Evolutionary conservation across 1,284 basidiomycete genomes (phyloP).

Genomic region (Wolfiporia cocos): DNA sequence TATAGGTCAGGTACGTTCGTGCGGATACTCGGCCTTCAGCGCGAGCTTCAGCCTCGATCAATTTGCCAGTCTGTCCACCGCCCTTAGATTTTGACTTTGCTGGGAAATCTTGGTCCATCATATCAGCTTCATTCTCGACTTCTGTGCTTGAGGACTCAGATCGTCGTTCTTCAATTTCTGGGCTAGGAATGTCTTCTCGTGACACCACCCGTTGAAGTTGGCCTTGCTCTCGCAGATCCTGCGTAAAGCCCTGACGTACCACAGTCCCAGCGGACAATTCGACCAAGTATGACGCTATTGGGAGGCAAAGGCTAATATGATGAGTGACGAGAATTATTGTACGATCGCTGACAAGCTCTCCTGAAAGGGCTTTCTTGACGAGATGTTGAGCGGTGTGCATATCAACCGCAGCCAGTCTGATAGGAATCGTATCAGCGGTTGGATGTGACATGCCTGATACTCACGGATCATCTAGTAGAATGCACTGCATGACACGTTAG

Average conservation of each 20-base stretch:
- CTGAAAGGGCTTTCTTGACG: slow-evolving; percentile 56
- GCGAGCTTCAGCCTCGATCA: slow-evolving; percentile 57
- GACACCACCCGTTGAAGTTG: slow-evolving; percentile 46
- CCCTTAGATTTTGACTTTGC: slow-evolving; percentile 11
- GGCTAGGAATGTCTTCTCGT: slow-evolving; percentile 34
- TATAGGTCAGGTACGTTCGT: slow-evolving; percentile 54
- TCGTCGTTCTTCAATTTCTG: slow-evolving; percentile 15
- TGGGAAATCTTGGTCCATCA: slow-evolving; percentile 8
- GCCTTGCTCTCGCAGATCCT: slow-evolving; percentile 47
- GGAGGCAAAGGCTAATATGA: slow-evolving; percentile 70
- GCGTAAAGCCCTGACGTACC: slow-evolving; percentile 49
- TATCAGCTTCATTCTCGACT: slow-evolving; percentile 37
- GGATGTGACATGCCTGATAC: slow-evolving; percentile 18
- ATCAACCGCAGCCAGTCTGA: slow-evolving; percentile 80
- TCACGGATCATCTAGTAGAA: slow-evolving; percentile 83
- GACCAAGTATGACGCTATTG: slow-evolving; percentile 58
- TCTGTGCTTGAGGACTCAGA: slow-evolving; percentile 13
- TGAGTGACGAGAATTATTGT: slow-evolving; percentile 86
- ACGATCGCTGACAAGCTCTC: slow-evolving; percentile 55
- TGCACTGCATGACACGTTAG: slow-evolving; percentile 38
- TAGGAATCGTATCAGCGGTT: slow-evolving; percentile 3
- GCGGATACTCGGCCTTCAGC: slow-evolving; percentile 60
- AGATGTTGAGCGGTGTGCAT: slow-evolving; percentile 82
- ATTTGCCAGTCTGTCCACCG: slow-evolving; percentile 41
- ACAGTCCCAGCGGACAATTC: slow-evolving; percentile 59